phyloP scores from a whole-genome alignment of 768 basidiomycete species.

The Suillus spraguei region DNA sequence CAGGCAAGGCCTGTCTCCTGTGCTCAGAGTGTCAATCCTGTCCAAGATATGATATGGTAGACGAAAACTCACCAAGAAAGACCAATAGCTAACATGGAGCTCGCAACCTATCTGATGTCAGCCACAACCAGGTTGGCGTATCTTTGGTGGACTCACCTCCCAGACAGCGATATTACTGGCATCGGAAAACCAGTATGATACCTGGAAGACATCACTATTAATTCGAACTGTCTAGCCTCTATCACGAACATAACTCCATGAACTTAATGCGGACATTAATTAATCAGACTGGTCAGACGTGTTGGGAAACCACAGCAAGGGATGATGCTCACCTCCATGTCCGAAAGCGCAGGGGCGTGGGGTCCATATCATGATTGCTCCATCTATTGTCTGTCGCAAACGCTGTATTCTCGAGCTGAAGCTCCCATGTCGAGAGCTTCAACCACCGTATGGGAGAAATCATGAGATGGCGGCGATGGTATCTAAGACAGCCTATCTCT shows the following conservation, averaged over 20 bases:
- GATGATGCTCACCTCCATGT: conserved; percentile 54
- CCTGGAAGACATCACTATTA: conserved; percentile 25
- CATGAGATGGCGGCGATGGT: neutral
- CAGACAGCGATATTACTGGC: conserved; percentile 47
- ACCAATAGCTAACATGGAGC: conserved; percentile 75
- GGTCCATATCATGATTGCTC: conserved; percentile 81
- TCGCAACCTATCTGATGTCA: conserved; percentile 42
- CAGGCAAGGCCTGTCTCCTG: conserved; percentile 68
- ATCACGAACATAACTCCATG: conserved; percentile 67
- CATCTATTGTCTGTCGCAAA: conserved; percentile 63
- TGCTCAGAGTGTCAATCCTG: conserved; percentile 6
- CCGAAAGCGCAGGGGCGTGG: conserved; percentile 56
- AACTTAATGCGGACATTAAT: conserved; percentile 19
- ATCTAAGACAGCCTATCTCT: neutral
- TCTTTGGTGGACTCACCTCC: conserved; percentile 27
- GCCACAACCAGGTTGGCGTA: neutral
- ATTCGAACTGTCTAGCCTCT: conserved; percentile 41
- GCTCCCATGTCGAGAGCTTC: conserved; percentile 44
- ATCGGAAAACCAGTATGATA: conserved; percentile 35
- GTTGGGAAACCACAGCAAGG: neutral
- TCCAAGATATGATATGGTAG: neutral
- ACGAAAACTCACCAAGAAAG: conserved; percentile 56
- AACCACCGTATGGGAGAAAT: conserved; percentile 21
- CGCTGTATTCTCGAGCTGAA: conserved; percentile 51
- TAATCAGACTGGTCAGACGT: neutral